These are phyloP conservation scores for Thinopyrum elongatum DNA, from an alignment of 176 grass and related monocot genomes.

Conservation along the genomic window DNA sequence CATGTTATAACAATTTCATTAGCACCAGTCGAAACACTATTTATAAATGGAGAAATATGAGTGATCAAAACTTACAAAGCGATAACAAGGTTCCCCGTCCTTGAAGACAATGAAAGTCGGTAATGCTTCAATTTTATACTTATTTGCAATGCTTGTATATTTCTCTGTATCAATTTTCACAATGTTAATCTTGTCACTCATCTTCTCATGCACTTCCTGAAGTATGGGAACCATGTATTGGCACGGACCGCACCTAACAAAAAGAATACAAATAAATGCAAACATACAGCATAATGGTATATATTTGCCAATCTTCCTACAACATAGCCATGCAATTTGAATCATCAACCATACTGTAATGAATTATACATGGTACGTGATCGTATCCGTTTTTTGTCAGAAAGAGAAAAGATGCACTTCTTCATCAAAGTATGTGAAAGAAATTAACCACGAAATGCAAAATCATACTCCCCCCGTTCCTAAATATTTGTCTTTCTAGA, in stretches of 20 bases:
- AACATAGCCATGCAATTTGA: neutral
- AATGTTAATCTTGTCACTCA: slow-evolving; percentile 87
- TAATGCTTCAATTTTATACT: slow-evolving; percentile 76
- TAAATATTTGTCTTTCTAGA: too few species aligned
- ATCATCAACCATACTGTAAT: neutral
- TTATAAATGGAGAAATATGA: neutral
- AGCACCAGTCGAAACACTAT: neutral
- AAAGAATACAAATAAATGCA: slow-evolving; percentile 33
- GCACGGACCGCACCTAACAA: slow-evolving; percentile 88
- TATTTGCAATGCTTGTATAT: slow-evolving; percentile 76
- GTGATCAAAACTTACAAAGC: slow-evolving; percentile 66
- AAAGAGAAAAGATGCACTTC: neutral
- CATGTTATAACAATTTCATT: neutral
- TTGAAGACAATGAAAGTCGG: slow-evolving; percentile 97
- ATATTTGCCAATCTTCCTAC: neutral
- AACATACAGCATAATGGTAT: neutral
- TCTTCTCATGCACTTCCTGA: slow-evolving; percentile 85
- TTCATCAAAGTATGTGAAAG: neutral
- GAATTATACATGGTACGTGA: neutral
- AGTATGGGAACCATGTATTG: slow-evolving; percentile 97
- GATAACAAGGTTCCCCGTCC: slow-evolving; percentile 84
- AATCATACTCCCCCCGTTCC: too few species aligned
- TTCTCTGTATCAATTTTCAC: slow-evolving; percentile 99
- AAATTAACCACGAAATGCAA: neutral
- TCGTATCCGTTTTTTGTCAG: neutral